Conservation (phyloP, 441 rosid species). For the Pelargonium fulgidum region DNA sequence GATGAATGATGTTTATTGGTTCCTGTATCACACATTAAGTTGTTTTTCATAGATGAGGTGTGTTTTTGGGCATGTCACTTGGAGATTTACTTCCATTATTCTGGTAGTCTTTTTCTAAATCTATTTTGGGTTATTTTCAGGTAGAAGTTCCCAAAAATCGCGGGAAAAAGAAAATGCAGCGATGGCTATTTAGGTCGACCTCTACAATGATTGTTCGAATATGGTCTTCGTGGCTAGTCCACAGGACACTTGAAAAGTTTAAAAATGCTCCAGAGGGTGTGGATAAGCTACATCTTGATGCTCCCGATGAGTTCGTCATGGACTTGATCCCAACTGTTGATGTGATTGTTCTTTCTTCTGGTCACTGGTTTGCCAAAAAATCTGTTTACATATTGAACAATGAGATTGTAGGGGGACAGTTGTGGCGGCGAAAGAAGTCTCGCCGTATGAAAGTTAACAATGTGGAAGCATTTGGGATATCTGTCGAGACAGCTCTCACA, state of each 20-base stretch:
- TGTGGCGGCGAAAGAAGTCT: slow-evolving; percentile 82
- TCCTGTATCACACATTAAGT: no score
- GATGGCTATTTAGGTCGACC: slow-evolving; percentile 66
- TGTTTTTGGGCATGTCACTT: no score
- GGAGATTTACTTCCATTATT: no score
- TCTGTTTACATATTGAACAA: slow-evolving; percentile 71
- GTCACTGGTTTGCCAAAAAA: slow-evolving; percentile 97
- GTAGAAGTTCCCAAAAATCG: slow-evolving; percentile 81
- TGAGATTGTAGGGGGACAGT: slow-evolving; percentile 81
- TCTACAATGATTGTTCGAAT: slow-evolving; percentile 68
- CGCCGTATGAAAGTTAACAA: slow-evolving; percentile 66
- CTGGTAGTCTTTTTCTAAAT: slow-evolving; percentile 1
- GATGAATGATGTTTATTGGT: no score
- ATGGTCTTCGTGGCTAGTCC: slow-evolving; percentile 98
- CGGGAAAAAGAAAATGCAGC: slow-evolving; percentile 80
- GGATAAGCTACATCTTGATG: slow-evolving; percentile 74
- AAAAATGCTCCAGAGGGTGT: slow-evolving; percentile 68
- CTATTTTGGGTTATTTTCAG: slow-evolving; percentile 34
- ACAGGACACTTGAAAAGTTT: slow-evolving; percentile 44
- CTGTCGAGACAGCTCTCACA: slow-evolving; percentile 67
- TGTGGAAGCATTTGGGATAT: slow-evolving; percentile 73
- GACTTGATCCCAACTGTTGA: slow-evolving; percentile 57
- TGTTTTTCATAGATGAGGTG: no score
- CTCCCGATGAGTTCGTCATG: slow-evolving; percentile 64
- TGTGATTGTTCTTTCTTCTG: slow-evolving; percentile 77